phyloP scores from a whole-genome alignment of 768 basidiomycete species.

The Fistulinella prunicolor region DNA sequence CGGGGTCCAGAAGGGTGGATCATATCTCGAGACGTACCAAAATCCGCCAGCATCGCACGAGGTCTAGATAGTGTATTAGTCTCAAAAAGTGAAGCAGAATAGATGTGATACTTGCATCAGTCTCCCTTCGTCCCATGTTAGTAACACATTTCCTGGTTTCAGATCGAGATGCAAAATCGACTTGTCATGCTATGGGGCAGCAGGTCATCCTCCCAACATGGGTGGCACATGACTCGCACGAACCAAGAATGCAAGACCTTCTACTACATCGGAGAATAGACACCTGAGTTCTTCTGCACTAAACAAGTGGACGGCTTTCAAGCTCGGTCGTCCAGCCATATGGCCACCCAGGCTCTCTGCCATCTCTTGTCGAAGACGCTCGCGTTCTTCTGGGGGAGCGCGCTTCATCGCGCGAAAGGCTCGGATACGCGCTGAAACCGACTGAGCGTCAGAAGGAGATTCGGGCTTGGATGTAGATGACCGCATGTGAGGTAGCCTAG shows the following conservation, averaged over 20 bases:
- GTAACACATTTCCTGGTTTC: slow-evolving; percentile 89
- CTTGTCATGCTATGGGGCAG: slow-evolving; percentile 57
- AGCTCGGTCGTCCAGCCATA: slow-evolving; percentile 32
- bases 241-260: slow-evolving; percentile 87
- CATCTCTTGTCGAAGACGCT: slow-evolving; percentile 55
- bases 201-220: slow-evolving; percentile 7
- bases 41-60: slow-evolving; percentile 92
- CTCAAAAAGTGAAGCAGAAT: neutral
- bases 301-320: slow-evolving; percentile 80
- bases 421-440: slow-evolving; percentile 69
- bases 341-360: slow-evolving; percentile 28
- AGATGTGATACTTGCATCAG: slow-evolving; percentile 55
- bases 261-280: slow-evolving; percentile 79
- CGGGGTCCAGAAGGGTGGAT: slow-evolving; percentile 62
- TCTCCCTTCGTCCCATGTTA: slow-evolving; percentile 87
- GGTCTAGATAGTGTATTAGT: slow-evolving; percentile 48
- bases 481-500: slow-evolving; percentile 43
- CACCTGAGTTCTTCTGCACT: slow-evolving; percentile 81
- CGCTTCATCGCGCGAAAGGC: slow-evolving; percentile 71
- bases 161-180: slow-evolving; percentile 91
- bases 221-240: slow-evolving; percentile 19
- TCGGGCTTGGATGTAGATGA: slow-evolving; percentile 19
- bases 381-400: slow-evolving; percentile 61
- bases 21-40: slow-evolving; percentile 93
- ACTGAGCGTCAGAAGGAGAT: slow-evolving; percentile 40